Evolutionary conservation across 192 early-diverging fungal genomes (phyloP).

Genomic region (Linnemannia elongata): DNA sequence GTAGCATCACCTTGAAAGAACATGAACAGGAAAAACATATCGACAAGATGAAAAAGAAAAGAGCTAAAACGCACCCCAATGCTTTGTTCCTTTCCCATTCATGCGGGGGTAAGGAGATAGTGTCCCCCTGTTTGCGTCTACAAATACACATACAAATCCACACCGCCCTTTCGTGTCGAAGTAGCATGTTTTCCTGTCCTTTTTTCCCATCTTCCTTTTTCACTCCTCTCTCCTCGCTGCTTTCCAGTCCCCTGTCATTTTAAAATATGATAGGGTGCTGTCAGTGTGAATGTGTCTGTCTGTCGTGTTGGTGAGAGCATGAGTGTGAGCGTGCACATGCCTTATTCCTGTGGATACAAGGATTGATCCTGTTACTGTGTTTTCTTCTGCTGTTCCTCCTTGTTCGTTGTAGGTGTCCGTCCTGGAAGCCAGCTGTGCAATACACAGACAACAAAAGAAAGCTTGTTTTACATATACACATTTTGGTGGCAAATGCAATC

Average conservation of each 20-base stretch:
- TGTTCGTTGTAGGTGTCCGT: neutral
- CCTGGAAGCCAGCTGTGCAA: neutral
- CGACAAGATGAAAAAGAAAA: too few species aligned
- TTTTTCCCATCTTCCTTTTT: neutral
- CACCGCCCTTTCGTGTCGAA: too few species aligned
- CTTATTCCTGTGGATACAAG: neutral
- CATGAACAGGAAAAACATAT: too few species aligned
- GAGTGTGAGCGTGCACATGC: neutral
- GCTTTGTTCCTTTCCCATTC: too few species aligned
- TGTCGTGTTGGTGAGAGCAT: neutral
- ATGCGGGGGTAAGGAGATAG: too few species aligned
- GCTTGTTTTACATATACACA: neutral
- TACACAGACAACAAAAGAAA: neutral
- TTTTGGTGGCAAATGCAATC: neutral
- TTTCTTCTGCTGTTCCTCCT: neutral
- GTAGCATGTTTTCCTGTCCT: too few species aligned
- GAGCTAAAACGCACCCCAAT: too few species aligned
- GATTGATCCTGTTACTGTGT: neutral
- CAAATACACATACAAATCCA: too few species aligned
- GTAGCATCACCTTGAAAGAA: neutral
- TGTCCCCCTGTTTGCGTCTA: too few species aligned
- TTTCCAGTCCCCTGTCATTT: neutral
- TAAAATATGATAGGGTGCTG: neutral
- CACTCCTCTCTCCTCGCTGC: neutral
- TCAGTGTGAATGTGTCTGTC: neutral